A percentile compares a stretch with the other conserved stretches of the same genome.
Evolutionary conservation across 306 rosid genomes (phyloP).

Genomic region (Ammopiptanthus mongolicus): DNA sequence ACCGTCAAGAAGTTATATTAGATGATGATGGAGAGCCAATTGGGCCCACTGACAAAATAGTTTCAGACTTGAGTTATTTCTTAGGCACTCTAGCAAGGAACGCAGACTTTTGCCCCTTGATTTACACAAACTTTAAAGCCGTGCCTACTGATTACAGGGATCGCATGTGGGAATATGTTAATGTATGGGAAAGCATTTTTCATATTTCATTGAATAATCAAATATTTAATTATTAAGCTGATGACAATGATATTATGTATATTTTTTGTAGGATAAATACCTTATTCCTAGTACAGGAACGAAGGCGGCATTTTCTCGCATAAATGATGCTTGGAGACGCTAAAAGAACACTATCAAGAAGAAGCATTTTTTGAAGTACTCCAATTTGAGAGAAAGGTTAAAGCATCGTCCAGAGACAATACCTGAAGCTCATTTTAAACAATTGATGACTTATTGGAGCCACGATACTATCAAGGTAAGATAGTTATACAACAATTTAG

Average conservation of each 20-base stretch:
- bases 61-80: not conserved
- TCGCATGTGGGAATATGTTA: not conserved
- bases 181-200: not conserved
- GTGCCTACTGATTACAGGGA: not conserved
- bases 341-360: not conserved
- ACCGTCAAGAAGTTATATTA: not conserved
- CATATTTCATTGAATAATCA: no score
- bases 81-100: not conserved
- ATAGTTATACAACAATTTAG: no score
- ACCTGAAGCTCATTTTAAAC: not conserved
- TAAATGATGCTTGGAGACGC: not conserved
- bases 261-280: no score
- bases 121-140: not conserved
- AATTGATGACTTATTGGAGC: not conserved
- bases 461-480: not conserved
- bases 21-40: not conserved
- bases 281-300: not conserved
- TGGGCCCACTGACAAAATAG: not conserved
- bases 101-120: not conserved
- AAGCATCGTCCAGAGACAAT: not conserved
- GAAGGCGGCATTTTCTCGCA: not conserved
- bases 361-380: not conserved
- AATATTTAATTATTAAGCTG: no score
- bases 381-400: not conserved
- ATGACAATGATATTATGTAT: no score